Evolutionary conservation across 495 filamentous ascomycete genomes (phyloP).

Genomic region (Podospora pseudopauciseta): DNA sequence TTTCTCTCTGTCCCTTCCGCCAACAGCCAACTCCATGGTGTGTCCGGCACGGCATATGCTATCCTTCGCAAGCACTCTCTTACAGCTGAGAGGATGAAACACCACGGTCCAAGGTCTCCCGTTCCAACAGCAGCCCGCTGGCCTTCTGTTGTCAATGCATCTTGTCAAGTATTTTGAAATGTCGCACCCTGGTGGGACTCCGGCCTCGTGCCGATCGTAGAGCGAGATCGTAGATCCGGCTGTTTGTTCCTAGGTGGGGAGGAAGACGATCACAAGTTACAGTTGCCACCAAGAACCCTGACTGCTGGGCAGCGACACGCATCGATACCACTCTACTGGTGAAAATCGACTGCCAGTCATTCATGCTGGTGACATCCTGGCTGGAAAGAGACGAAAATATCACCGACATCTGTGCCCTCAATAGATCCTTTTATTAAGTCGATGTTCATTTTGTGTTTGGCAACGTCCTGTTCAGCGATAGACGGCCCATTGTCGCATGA

Average conservation of each 20-base stretch:
- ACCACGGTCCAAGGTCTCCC: neutral
- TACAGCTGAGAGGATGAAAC: constrained; percentile 6
- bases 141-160: constrained; percentile 5
- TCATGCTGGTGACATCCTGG: neutral
- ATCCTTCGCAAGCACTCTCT: neutral
- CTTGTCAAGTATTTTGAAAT: neutral
- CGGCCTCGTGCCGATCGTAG: constrained; percentile 2
- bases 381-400: neutral
- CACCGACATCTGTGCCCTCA: neutral
- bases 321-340: neutral
- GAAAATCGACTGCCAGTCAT: neutral
- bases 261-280: neutral
- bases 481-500: constrained; percentile 22
- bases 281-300: neutral
- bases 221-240: neutral
- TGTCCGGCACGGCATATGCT: neutral
- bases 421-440: neutral
- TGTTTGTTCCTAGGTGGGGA: neutral
- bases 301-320: neutral
- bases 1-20: neutral
- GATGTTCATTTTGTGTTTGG: neutral
- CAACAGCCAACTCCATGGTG: neutral
- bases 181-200: neutral
- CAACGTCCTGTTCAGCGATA: constrained; percentile 9
- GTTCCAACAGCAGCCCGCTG: neutral